Percentiles rank a stretch among this genome's conserved stretches.
phyloP scores from a whole-genome alignment of 2,329 filamentous ascomycete species.

The Fusarium albosuccineum region DNA sequence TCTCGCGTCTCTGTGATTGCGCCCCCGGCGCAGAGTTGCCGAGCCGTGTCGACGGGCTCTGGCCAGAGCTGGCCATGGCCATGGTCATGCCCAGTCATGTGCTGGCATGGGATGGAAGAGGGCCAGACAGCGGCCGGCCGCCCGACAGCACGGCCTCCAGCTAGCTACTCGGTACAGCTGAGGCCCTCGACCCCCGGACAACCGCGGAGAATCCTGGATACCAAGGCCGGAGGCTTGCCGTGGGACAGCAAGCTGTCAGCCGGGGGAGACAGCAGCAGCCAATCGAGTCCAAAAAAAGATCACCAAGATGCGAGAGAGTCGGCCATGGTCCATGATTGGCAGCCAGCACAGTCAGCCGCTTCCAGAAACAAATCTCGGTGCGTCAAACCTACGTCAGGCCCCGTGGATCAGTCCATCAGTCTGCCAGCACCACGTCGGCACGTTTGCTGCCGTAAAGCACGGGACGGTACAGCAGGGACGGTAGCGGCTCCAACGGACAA shows the following conservation, averaged over 20 bases:
- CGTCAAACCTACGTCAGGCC: conserved; percentile 38
- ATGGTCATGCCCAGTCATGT: not conserved
- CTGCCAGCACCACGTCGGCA: not conserved
- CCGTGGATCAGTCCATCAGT: not conserved
- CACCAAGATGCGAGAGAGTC: conserved; percentile 13
- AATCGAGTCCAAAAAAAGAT: conserved; percentile 33
- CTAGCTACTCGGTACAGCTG: not conserved
- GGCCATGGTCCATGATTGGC: conserved; percentile 26
- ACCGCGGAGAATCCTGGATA: conserved; percentile 13
- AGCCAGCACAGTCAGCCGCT: conserved; percentile 27
- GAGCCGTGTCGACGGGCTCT: not conserved
- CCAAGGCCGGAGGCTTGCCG: conserved; percentile 11
- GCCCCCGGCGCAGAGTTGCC: conserved; percentile 12
- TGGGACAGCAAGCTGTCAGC: conserved; percentile 12
- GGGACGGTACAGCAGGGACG: not conserved
- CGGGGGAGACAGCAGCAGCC: not conserved
- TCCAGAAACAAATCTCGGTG: conserved; percentile 36
- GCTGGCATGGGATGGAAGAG: too few species aligned
- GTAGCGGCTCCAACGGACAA: conserved; percentile 22
- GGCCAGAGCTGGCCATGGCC: not conserved
- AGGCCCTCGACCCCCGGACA: conserved; percentile 12
- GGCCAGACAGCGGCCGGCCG: not conserved
- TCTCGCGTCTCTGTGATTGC: conserved; percentile 2
- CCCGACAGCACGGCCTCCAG: not conserved
- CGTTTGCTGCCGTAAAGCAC: conserved; percentile 8